Conservation (phyloP, 441 rosid species). For the Gossypium gossypioides region DNA sequence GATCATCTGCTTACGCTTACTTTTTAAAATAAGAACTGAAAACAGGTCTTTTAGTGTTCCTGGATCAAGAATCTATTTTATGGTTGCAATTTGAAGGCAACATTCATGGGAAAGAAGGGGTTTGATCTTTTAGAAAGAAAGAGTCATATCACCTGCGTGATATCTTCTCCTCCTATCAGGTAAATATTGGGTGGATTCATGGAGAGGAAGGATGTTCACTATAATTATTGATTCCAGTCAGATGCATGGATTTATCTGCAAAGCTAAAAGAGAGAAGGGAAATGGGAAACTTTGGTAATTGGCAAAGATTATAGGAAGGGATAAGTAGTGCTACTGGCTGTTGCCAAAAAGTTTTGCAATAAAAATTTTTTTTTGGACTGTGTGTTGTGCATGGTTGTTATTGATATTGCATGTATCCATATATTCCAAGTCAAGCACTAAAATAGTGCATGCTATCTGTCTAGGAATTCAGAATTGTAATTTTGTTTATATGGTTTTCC, state of each 20-base stretch:
- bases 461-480: neutral
- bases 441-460: neutral
- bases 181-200: neutral
- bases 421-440: neutral
- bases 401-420: neutral
- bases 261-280: constrained; percentile 5
- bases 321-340: neutral
- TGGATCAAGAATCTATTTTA: neutral
- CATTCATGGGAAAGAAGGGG: neutral
- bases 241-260: neutral
- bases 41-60: neutral
- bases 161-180: neutral
- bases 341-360: neutral
- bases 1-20: neutral
- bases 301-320: neutral
- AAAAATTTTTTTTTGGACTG: neutral
- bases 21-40: neutral
- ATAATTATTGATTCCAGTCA: neutral
- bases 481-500: neutral
- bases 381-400: neutral
- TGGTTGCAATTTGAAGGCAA: neutral
- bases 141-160: neutral
- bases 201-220: neutral
- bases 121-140: neutral
- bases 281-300: neutral